Evolutionary conservation across 257 asterid genomes (phyloP).

Genomic region (Parsonsia alboflavescens): DNA sequence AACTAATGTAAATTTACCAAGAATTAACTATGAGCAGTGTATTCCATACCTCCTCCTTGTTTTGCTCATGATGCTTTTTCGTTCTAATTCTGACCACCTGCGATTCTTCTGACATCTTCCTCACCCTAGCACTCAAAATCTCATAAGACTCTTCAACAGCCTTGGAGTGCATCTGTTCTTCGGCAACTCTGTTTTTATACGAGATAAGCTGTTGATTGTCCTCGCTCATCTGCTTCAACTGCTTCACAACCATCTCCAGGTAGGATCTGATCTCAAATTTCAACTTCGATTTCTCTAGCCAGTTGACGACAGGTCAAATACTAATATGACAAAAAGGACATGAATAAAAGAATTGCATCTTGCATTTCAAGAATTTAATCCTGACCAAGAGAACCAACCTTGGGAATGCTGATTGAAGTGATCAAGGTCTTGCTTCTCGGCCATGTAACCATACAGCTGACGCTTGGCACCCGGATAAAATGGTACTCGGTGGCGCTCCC

Average conservation of each 20-base stretch:
- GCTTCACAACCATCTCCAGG: constrained; percentile 50
- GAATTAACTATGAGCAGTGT: background rate
- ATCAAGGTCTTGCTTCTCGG: constrained; percentile 32
- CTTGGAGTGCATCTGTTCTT: constrained; percentile 42
- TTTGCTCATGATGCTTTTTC: constrained; percentile 49
- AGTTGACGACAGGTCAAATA: constrained; percentile 15
- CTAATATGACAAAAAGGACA: background rate
- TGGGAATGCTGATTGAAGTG: constrained; percentile 30
- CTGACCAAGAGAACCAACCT: constrained; percentile 15
- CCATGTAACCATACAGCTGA: constrained; percentile 35
- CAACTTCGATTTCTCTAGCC: constrained; percentile 53
- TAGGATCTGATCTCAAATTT: constrained; percentile 54
- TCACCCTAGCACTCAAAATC: constrained; percentile 31
- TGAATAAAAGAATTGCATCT: constrained; percentile 5
- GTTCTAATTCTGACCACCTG: constrained; percentile 39
- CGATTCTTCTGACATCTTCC: constrained; percentile 40
- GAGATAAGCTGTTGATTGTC: constrained; percentile 59
- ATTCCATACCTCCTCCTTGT: constrained; percentile 55
- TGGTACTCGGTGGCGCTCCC: constrained; percentile 21
- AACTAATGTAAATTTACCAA: background rate
- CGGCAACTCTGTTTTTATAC: constrained; percentile 37
- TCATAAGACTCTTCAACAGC: constrained; percentile 42
- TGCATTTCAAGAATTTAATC: background rate
- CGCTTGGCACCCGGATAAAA: constrained; percentile 33
- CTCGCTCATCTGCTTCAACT: constrained; percentile 60